These are phyloP conservation scores for Talaromyces sp. DNA, from an alignment of 2,329 filamentous ascomycete genomes.

Conservation along the genomic window DNA sequence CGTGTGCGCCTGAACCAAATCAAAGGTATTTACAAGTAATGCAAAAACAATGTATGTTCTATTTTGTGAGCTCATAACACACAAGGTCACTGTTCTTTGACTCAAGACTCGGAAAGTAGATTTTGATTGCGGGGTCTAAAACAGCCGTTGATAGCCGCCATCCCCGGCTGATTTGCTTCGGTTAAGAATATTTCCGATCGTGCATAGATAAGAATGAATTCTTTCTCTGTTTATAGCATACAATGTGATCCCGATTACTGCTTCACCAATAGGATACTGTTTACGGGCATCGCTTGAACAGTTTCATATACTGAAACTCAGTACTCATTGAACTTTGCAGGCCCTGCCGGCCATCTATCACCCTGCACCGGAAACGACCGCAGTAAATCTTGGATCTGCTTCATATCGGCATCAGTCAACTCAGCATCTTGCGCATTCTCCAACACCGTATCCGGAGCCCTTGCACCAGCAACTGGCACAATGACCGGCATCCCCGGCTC, in stretches of 20 bases:
- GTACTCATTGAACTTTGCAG: slow-evolving; percentile 12
- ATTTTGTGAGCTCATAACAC: not conserved
- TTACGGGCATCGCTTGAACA: not conserved
- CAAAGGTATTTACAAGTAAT: not conserved
- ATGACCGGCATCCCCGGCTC: slow-evolving; percentile 46
- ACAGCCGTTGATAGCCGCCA: slow-evolving; percentile 1
- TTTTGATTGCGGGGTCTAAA: not conserved
- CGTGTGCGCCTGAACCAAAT: not conserved
- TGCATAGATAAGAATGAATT: no score
- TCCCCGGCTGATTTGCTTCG: not conserved
- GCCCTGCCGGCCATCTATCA: slow-evolving; percentile 18
- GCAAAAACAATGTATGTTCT: not conserved
- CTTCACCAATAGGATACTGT: no score
- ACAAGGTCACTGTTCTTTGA: not conserved
- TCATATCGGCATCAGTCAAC: slow-evolving; percentile 42
- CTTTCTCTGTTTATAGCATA: not conserved
- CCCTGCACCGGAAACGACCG: slow-evolving; percentile 13
- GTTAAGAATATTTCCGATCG: not conserved
- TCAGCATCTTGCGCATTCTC: slow-evolving; percentile 42
- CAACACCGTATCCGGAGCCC: slow-evolving; percentile 30
- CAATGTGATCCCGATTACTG: not conserved
- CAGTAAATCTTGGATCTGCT: slow-evolving; percentile 9
- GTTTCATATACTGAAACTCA: not conserved
- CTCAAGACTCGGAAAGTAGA: not conserved
- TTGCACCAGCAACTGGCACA: slow-evolving; percentile 34